Evolutionary conservation across 2,329 filamentous ascomycete genomes (phyloP), one percentile per base, ranked within the genome.

Genomic region (Pezicula radicicola): DNA sequence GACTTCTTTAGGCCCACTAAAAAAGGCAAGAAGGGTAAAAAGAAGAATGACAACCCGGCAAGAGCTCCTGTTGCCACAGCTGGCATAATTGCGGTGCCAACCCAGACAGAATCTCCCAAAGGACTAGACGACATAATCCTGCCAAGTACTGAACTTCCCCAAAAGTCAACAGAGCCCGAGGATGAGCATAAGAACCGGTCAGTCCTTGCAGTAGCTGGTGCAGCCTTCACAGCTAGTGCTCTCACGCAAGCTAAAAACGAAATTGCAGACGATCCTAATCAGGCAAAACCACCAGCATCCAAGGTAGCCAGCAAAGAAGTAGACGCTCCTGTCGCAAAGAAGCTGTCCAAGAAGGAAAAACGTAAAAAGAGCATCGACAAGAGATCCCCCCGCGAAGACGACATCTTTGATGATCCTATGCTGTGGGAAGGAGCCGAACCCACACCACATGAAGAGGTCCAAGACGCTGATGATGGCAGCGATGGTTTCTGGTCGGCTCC

Each of bases 341-440:
- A 60, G 33, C 25, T 68, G 52, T 66, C 61, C 39, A 70, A 68
- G 54, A 70, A 71, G 49, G 68, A 71, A 46, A 66, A 64, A 53
- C 62, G 68, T 42, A 69, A 69, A 55, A 70, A 70, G 63, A 64
- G 63, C 44, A 62, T 70, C 53, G 74, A 76, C 57, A 71, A 71
- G 55, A 66, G 70, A 55, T 61, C 66, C 35, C 51, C 67, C 12
- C 63, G 62, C 46, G 69, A 71, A 13, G 72, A 77, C 42, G 73
- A 76, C 56, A 60, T 74, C 28, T 74, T 76, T 61, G 72, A 78
- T 55, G 71, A 76, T 57, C 64, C 71, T 47, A 64, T 68, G 15
- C 61, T 75, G 25, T 75, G 73, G 73, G 72, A 78, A 59, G 71
- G 70, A 21, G 67, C 68, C 12, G 70, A 76, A 42, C 69, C 68